Conservation (phyloP, 768 basidiomycete species). For the Amanita pseudoporphyria region DNA sequence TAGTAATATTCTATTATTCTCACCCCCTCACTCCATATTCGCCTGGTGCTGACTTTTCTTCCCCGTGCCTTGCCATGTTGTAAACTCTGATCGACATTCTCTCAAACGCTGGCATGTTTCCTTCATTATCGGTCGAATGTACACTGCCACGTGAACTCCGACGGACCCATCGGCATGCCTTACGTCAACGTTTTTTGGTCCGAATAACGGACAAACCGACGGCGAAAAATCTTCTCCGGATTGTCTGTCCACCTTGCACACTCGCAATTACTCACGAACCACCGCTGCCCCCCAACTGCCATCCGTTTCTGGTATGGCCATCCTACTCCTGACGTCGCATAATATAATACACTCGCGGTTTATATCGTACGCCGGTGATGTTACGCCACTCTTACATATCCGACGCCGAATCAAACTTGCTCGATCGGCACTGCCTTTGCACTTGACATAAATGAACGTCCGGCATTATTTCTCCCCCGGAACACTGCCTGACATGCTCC, state of each 20-base stretch:
- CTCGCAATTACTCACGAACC: neutral
- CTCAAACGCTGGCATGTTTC: too few species aligned
- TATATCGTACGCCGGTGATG: neutral
- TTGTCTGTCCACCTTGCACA: neutral
- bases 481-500: slow-evolving; percentile 1
- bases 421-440: slow-evolving; percentile 7
- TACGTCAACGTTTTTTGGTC: neutral
- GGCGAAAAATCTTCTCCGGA: neutral
- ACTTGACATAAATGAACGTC: neutral
- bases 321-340: neutral
- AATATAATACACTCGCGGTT: neutral
- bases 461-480: slow-evolving; percentile 11
- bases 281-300: too few species aligned
- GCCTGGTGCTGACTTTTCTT: slow-evolving; percentile 6
- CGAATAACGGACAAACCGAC: neutral
- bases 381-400: neutral
- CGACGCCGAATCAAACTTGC: neutral
- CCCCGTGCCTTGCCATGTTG: neutral
- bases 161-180: neutral
- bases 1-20: neutral
- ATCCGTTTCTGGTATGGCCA: neutral
- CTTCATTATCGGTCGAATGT: neutral
- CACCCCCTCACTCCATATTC: neutral
- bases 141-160: neutral
- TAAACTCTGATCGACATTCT: neutral